phyloP scores from a whole-genome alignment of 805 yeast species.

The Cyberlindnera bimundalis region DNA sequence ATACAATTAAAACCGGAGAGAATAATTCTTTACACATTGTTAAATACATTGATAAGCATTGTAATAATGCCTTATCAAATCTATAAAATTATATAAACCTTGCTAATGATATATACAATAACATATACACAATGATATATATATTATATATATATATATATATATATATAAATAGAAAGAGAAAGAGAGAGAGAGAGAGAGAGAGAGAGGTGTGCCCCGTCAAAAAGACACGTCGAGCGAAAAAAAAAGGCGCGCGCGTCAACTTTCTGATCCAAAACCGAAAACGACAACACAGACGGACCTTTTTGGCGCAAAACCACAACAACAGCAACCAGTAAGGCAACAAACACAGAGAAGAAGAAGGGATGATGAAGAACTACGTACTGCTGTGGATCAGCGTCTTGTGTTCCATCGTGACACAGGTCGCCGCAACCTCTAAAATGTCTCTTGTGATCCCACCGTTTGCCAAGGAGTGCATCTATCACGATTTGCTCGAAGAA shows the following conservation, averaged over 20 bases:
- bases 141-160: too few species aligned
- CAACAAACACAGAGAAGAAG: neutral
- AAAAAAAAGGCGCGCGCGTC: constrained; percentile 7
- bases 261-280: constrained; percentile 2
- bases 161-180: too few species aligned
- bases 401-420: constrained; percentile 3
- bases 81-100: too few species aligned
- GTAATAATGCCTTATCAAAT: neutral
- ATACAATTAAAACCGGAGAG: constrained; percentile 28
- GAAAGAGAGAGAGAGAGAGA: too few species aligned
- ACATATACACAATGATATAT: too few species aligned
- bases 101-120: too few species aligned
- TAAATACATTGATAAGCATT: constrained; percentile 6
- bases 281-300: neutral
- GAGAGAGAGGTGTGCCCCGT: constrained; percentile 1
- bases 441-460: constrained; percentile 29
- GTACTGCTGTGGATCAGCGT: constrained; percentile 8
- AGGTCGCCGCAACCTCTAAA: constrained; percentile 19
- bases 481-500: constrained; percentile 33
- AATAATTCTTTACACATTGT: constrained; percentile 3
- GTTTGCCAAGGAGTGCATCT: constrained; percentile 42
- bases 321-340: neutral
- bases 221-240: constrained; percentile 11
- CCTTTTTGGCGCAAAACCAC: neutral
- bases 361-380: constrained; percentile 5